Conservation (phyloP, 352 stramenopile species). For the Pythium phragmitis region DNA sequence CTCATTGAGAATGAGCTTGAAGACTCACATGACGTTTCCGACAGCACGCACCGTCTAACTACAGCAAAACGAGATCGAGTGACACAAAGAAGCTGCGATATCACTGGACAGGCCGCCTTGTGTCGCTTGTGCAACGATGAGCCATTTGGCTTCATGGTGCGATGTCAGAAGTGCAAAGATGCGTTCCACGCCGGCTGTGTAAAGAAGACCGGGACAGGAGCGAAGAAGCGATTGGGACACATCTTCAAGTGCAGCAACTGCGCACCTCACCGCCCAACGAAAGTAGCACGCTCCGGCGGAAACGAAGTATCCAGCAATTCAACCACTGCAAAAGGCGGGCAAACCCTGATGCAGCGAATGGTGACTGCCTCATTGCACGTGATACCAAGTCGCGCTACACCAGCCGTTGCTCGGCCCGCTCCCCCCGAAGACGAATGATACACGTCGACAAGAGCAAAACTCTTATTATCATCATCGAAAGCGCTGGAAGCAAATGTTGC, state of each 20-base stretch:
- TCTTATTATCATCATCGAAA: slow-evolving; percentile 23
- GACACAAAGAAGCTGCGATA: not conserved
- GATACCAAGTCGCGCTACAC: not conserved
- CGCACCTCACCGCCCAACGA: slow-evolving; percentile 28
- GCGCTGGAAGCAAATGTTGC: slow-evolving; percentile 53
- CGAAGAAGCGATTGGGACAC: slow-evolving; percentile 33
- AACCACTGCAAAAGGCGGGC: not conserved
- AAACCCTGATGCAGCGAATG: not conserved
- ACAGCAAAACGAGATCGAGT: not conserved
- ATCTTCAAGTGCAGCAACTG: slow-evolving; percentile 35
- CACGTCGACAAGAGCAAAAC: not conserved
- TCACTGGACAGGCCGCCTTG: not conserved
- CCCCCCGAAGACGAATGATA: not conserved
- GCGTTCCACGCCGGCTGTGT: slow-evolving; percentile 46
- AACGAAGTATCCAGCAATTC: not conserved
- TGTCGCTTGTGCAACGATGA: slow-evolving; percentile 40
- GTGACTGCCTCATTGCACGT: not conserved
- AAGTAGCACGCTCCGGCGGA: slow-evolving; percentile 16
- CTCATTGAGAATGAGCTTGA: not conserved
- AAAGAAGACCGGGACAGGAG: slow-evolving; percentile 26
- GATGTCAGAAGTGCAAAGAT: slow-evolving; percentile 52
- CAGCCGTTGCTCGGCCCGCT: not conserved
- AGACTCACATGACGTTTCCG: not conserved
- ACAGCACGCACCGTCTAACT: not conserved
- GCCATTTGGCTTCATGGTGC: slow-evolving; percentile 56